phyloP scores from a whole-genome alignment of 306 rosid genomes.

The Trichosanthes cucumerina region DNA sequence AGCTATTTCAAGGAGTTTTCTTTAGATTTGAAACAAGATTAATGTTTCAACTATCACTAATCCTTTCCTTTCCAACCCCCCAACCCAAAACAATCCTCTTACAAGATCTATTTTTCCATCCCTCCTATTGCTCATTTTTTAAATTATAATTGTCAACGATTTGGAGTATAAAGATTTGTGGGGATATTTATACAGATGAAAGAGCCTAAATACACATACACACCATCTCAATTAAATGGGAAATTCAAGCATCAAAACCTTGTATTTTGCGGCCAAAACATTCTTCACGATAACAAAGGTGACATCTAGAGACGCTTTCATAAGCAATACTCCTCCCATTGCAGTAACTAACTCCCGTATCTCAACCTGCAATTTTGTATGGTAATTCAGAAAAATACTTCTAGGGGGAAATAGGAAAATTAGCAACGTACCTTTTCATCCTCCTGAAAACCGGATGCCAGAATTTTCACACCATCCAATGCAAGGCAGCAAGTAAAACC shows the following conservation, averaged over 20 bases:
- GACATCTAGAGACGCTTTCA: slow-evolving; percentile 54
- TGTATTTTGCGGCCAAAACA: slow-evolving; percentile 89
- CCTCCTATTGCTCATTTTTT: not conserved
- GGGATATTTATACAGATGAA: not conserved
- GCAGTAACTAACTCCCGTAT: slow-evolving; percentile 58
- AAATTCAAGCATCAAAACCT: slow-evolving; percentile 36
- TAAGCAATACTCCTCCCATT: slow-evolving; percentile 80
- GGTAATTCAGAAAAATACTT: not conserved
- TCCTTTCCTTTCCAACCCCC: not conserved
- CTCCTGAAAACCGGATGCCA: slow-evolving; percentile 76
- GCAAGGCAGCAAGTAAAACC: slow-evolving; percentile 87
- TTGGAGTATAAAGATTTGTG: not conserved
- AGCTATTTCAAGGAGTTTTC: not conserved
- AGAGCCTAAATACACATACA: not conserved
- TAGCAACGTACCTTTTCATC: slow-evolving; percentile 61
- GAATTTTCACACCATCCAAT: slow-evolving; percentile 83
- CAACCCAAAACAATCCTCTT: not conserved
- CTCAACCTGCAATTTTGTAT: slow-evolving; percentile 40
- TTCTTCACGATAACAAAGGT: slow-evolving; percentile 74
- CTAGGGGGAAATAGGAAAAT: not conserved
- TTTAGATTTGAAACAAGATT: not conserved
- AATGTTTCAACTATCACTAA: not conserved
- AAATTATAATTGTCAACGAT: not conserved
- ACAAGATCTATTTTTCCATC: not conserved
- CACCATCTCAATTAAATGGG: not conserved